phyloP scores from a whole-genome alignment of 176 grass and related monocot species.

The Elymus sibiricus region DNA sequence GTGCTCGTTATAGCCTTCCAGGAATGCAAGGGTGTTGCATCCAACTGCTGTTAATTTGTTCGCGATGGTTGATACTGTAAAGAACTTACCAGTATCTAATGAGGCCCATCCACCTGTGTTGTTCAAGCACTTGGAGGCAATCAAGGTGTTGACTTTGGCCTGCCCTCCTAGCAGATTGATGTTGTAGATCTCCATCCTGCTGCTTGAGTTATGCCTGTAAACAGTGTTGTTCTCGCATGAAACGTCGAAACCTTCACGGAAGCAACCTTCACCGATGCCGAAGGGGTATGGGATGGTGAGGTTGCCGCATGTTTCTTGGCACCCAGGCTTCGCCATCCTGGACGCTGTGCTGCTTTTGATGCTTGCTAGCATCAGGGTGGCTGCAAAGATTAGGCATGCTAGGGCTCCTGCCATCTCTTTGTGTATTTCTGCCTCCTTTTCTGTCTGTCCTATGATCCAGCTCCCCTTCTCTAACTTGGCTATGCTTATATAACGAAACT shows the following conservation, averaged over 20 bases:
- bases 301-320: conserved; percentile 23
- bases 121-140: conserved; percentile 20
- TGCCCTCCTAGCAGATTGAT: conserved; percentile 20
- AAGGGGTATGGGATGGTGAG: conserved; percentile 39
- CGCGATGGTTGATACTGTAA: conserved; percentile 29
- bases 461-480: not conserved
- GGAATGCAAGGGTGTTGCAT: conserved; percentile 37
- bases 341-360: conserved; percentile 13
- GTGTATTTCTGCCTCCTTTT: not conserved
- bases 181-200: not conserved
- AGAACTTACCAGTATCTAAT: rapidly evolving
- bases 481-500: conserved; percentile 20
- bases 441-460: not conserved
- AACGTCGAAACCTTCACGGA: conserved; percentile 6
- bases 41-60: conserved; percentile 39
- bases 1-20: conserved; percentile 8
- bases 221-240: conserved; percentile 21
- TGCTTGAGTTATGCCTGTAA: conserved; percentile 24
- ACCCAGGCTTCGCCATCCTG: conserved; percentile 24
- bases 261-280: conserved; percentile 36
- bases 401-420: not conserved
- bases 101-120: not conserved
- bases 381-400: conserved; percentile 10
- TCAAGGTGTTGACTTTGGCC: not conserved
- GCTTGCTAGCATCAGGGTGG: conserved; percentile 18